phyloP scores from a whole-genome alignment of 306 rosid species.

The Vachellia collinsii region DNA sequence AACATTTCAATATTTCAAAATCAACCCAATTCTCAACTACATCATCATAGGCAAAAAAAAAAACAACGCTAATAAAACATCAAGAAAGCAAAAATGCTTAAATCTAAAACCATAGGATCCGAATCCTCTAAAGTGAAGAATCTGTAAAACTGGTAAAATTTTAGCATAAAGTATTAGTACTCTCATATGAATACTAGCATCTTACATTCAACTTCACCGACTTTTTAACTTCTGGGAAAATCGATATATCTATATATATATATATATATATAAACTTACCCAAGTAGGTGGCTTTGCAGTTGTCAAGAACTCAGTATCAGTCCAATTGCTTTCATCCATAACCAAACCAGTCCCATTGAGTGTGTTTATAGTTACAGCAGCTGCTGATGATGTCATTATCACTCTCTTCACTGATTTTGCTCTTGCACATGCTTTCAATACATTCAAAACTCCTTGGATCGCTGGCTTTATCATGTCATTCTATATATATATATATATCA shows the following conservation, averaged over 20 bases:
- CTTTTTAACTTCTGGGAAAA: too few species aligned
- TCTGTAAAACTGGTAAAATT: neutral
- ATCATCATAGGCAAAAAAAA: neutral
- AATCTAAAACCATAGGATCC: neutral
- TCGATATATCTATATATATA: too few species aligned
- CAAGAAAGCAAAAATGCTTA: neutral
- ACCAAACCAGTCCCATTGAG: constrained; percentile 58
- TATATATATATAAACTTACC: constrained; percentile 45
- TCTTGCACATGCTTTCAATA: constrained; percentile 65
- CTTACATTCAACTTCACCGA: neutral
- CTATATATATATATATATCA: constrained; percentile 25
- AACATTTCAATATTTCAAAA: constrained; percentile 16
- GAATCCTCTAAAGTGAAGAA: neutral
- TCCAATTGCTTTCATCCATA: constrained; percentile 68
- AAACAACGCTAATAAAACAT: neutral
- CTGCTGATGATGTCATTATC: constrained; percentile 81
- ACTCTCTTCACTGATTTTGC: constrained; percentile 73
- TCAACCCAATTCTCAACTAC: neutral
- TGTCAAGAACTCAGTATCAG: constrained; percentile 63
- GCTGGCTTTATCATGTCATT: constrained; percentile 94
- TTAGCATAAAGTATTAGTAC: neutral
- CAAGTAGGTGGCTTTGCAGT: constrained; percentile 75
- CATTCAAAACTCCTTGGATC: constrained; percentile 67
- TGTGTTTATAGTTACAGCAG: constrained; percentile 64
- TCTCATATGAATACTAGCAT: neutral